These are phyloP conservation scores for Magnolia changhungtana DNA, from an alignment of 164 flowering plant species.

Conservation along the genomic window DNA sequence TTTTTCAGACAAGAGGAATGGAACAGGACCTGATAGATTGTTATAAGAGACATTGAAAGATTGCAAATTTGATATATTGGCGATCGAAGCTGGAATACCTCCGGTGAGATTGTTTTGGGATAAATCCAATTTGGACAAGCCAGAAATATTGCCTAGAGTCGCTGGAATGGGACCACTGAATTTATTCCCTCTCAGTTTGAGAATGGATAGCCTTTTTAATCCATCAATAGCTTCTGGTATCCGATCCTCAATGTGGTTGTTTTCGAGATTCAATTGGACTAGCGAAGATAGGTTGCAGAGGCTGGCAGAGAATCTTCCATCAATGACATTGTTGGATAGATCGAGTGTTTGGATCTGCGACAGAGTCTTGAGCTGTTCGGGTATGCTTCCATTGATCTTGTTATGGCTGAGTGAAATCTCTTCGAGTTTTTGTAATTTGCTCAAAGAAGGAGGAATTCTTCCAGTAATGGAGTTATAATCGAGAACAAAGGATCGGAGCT, in stretches of 20 bases:
- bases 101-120: conserved; percentile 59
- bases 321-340: conserved; percentile 53
- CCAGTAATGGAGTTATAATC: conserved; percentile 6
- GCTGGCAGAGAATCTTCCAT: conserved; percentile 52
- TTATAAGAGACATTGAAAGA: conserved; percentile 81
- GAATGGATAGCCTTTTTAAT: conserved; percentile 39
- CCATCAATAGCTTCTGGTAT: conserved; percentile 43
- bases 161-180: conserved; percentile 61
- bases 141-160: conserved; percentile 46
- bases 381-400: conserved; percentile 54
- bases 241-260: conserved; percentile 39
- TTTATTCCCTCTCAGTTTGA: conserved; percentile 45
- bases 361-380: conserved; percentile 48
- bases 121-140: conserved; percentile 52
- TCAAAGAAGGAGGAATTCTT: conserved; percentile 27
- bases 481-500: not conserved
- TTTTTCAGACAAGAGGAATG: conserved; percentile 43
- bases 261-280: conserved; percentile 38
- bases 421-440: conserved; percentile 43
- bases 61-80: conserved; percentile 44
- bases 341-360: conserved; percentile 49
- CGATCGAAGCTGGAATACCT: conserved; percentile 61
- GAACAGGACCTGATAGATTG: conserved; percentile 84
- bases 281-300: conserved; percentile 48
- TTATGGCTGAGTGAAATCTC: conserved; percentile 53